Conservation (phyloP, 768 basidiomycete genomes). For the Mycena polygramma region DNA sequence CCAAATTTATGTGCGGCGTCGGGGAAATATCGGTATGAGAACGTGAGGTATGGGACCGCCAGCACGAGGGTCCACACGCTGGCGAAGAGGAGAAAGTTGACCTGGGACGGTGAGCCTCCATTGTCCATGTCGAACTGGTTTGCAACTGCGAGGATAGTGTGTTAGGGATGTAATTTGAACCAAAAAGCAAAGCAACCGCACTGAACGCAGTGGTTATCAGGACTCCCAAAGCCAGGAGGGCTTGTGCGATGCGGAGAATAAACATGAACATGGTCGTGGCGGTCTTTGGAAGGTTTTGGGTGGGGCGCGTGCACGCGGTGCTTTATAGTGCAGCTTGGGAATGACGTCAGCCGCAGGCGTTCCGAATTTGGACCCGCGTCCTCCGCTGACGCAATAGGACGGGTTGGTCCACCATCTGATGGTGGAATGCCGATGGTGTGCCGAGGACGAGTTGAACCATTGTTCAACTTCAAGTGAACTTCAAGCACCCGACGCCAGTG, state of each 20-base stretch:
- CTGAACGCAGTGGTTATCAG: slow-evolving; percentile 6
- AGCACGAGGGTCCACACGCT: slow-evolving; percentile 28
- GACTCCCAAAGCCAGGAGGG: slow-evolving; percentile 27
- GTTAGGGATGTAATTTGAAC: background rate
- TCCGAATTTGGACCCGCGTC: no score
- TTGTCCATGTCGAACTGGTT: slow-evolving; percentile 17
- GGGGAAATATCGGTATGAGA: slow-evolving; percentile 25
- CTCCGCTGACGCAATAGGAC: no score
- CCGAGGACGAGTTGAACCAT: no score
- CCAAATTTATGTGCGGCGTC: slow-evolving; percentile 27
- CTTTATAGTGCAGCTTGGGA: no score
- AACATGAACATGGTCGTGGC: slow-evolving; percentile 25
- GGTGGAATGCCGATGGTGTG: no score
- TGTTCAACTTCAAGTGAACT: no score
- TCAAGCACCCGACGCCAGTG: no score
- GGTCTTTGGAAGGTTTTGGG: slow-evolving; percentile 9
- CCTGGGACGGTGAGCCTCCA: slow-evolving; percentile 27
- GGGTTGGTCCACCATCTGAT: no score
- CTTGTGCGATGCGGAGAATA: slow-evolving; percentile 22
- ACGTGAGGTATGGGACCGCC: slow-evolving; percentile 22
- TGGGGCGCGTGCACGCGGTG: no score
- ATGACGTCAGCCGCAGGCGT: no score
- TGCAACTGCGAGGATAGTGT: slow-evolving; percentile 17
- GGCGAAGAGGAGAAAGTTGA: slow-evolving; percentile 29
- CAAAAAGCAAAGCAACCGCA: no score